Conservation (phyloP, 75 land plant species). For the Cryptomeria japonica region DNA sequence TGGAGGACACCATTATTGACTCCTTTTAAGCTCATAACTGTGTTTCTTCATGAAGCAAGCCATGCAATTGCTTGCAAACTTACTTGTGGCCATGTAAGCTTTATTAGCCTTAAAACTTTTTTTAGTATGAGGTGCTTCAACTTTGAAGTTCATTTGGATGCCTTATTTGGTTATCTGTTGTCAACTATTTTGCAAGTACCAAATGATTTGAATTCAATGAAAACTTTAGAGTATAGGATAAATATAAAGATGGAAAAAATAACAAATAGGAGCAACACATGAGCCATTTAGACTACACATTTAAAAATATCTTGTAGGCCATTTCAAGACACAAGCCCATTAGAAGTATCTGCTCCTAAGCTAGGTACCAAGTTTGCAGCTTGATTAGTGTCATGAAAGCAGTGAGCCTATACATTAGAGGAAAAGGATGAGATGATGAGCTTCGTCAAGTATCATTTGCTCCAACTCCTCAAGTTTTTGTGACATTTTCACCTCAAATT, state of each 20-base stretch:
- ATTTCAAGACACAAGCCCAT: too few relatives aligned
- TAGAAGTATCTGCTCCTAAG: too few relatives aligned
- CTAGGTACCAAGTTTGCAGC: too few relatives aligned
- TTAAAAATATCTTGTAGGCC: too few relatives aligned
- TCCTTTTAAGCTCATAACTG: constrained; percentile 99
- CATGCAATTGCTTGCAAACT: constrained; percentile 97
- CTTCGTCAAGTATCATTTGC: too few relatives aligned
- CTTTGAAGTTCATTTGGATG: background rate
- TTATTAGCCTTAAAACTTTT: background rate
- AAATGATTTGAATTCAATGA: background rate
- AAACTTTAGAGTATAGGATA: background rate
- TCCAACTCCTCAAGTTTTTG: too few relatives aligned
- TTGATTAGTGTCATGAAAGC: too few relatives aligned
- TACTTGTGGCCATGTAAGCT: constrained; percentile 90
- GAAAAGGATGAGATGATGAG: too few relatives aligned
- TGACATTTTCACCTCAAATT: too few relatives aligned
- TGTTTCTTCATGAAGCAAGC: constrained; percentile 98
- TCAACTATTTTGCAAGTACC: background rate
- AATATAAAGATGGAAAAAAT: background rate
- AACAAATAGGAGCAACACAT: too few relatives aligned
- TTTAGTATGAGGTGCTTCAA: background rate
- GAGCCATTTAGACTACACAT: too few relatives aligned
- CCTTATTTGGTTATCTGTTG: background rate
- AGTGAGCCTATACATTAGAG: too few relatives aligned
- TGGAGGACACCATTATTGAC: constrained; percentile 92